Evolutionary conservation across 805 yeast genomes (phyloP).

Genomic region (Peterozyma toletana): DNA sequence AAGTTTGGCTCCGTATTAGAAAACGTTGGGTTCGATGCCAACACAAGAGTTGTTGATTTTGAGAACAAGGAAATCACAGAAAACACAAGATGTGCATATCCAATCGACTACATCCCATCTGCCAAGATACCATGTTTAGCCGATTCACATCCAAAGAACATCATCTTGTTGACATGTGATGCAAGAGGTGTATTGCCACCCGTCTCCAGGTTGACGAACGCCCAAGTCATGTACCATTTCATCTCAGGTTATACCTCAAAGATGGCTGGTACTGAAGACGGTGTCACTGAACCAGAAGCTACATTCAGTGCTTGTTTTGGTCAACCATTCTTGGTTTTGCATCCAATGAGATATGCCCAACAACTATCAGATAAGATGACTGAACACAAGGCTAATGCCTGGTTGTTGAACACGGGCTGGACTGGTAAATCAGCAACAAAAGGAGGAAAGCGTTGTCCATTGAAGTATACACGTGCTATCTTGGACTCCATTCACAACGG

Average conservation of each 20-base stretch:
- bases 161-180: conserved; percentile 89
- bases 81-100: conserved; percentile 98
- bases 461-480: conserved; percentile 95
- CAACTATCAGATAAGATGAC: conserved; percentile 92
- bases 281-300: conserved; percentile 97
- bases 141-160: conserved; percentile 85
- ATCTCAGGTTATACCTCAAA: conserved; percentile 97
- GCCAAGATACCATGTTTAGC: conserved; percentile 95
- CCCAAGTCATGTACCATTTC: conserved; percentile 98
- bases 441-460: conserved; percentile 97
- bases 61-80: conserved; percentile 78
- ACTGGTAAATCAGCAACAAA: conserved; percentile 86
- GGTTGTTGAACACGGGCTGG: conserved; percentile 99
- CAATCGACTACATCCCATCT: conserved; percentile 92
- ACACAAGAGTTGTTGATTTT: conserved; percentile 79
- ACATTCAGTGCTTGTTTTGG: conserved; percentile 98
- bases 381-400: conserved; percentile 83
- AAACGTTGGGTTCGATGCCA: conserved; percentile 81
- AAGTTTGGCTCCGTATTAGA: conserved; percentile 92
- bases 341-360: conserved; percentile 96
- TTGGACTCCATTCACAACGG: conserved; percentile 94
- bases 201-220: conserved; percentile 84
- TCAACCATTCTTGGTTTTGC: conserved; percentile 96
- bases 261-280: conserved; percentile 99
- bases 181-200: conserved; percentile 98